A percentile compares a stretch with the other conserved stretches of the same genome.
phyloP scores from a whole-genome alignment of 371 early-diverging fungal species.

The Nematocida ausubeli region DNA sequence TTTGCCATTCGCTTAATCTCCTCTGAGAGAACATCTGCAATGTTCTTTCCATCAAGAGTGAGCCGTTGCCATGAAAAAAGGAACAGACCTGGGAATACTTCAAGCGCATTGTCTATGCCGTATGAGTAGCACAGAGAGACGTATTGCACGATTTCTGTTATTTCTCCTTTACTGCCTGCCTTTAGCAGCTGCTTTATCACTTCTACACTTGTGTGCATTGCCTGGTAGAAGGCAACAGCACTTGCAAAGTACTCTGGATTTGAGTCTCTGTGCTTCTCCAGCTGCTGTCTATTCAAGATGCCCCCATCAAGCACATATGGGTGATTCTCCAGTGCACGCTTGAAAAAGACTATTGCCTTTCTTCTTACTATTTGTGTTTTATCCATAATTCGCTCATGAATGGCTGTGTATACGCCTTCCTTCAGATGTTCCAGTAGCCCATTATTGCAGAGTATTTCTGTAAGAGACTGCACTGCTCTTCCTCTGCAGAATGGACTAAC shows the following conservation, averaged over 20 bases:
- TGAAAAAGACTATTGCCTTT: slow-evolving; percentile 60
- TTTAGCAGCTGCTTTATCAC: slow-evolving; percentile 18
- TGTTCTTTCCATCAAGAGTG: slow-evolving; percentile 40
- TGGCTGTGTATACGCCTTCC: slow-evolving; percentile 47
- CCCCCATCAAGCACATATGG: slow-evolving; percentile 60
- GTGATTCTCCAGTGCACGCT: slow-evolving; percentile 60
- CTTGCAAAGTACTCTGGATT: slow-evolving; percentile 15
- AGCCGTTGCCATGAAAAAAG: slow-evolving; percentile 40
- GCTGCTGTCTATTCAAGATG: neutral
- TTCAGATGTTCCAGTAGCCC: slow-evolving; percentile 48
- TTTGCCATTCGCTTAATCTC: slow-evolving; percentile 39
- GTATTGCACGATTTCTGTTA: slow-evolving; percentile 52
- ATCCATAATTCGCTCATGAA: slow-evolving; percentile 62
- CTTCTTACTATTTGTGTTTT: slow-evolving; percentile 67
- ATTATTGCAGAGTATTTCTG: slow-evolving; percentile 50
- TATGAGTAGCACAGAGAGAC: slow-evolving; percentile 54
- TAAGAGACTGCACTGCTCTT: slow-evolving; percentile 55
- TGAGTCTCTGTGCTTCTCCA: slow-evolving; percentile 12
- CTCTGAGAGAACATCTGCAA: slow-evolving; percentile 32
- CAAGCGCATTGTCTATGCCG: slow-evolving; percentile 58
- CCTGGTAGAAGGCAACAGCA: slow-evolving; percentile 13
- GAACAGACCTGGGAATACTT: slow-evolving; percentile 45
- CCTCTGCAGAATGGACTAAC: slow-evolving; percentile 59
- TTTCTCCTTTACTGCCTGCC: slow-evolving; percentile 39
- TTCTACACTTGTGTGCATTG: slow-evolving; percentile 20